Evolutionary conservation across 768 basidiomycete species (phyloP), one percentile per base, ranked within the genome.

Genomic region (Daedaleopsis sinensis): DNA sequence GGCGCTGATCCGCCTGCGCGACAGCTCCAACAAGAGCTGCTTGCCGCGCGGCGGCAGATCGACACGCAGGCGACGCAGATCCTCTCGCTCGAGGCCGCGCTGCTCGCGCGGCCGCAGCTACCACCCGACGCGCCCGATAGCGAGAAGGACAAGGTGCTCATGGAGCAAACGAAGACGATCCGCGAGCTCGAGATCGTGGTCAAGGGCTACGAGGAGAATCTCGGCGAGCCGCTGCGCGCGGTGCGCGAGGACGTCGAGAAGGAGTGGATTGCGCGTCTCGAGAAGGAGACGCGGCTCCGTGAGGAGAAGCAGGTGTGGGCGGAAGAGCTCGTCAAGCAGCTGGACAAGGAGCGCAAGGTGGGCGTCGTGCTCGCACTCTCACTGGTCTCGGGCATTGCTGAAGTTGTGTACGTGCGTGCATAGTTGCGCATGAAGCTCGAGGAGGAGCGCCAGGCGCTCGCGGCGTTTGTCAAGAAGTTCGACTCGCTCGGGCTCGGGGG

Each of bases 1-100:
- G 49, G 36, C 47, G 19, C 16, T 6, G 36, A 21, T n/a, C 27
- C 27, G 36, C 18, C 24, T 12, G 36, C 24, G 7, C 24, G 8
- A 32, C 58, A 94, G 88, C 80, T 96, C 1, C 93, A 95, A 77
- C 91, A 96, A 79, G 92, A 95, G 62, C 83, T 96, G 18, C 86
- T 96, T 18, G 80, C 86, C 0, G 87, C 93, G 1, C 83, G 90
- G 27, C 82, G 87, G 19, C 85, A 94, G 64, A 74, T 96, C 38
- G 90, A 94, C 46, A 84, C 89, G 0, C 94, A 96, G 67, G 82
- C 87, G 0, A 88, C 83, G 8, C 92, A 96, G 67, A 93, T 96
- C 51, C 80, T 94, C 2, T 90, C 92, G 0, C 82, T 96, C 3
- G 91, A 95, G 72, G 87, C 85, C 0, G 85, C 92, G 0, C 80